These are phyloP conservation scores for Microdochium nivale DNA, from an alignment of 2,329 filamentous ascomycete genomes.

Conservation along the genomic window DNA sequence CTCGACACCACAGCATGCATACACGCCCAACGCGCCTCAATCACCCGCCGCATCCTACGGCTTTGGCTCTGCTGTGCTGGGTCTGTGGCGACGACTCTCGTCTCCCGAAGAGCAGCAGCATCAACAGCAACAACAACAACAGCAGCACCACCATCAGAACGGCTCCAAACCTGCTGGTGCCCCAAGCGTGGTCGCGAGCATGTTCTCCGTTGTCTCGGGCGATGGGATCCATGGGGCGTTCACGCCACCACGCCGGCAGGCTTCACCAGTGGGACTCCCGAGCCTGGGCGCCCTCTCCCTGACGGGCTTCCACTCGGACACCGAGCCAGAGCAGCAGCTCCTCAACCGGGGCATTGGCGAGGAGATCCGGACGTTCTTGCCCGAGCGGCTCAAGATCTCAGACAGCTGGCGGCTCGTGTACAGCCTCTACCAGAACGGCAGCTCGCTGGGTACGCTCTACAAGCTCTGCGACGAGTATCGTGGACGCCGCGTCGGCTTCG, in stretches of 20 bases:
- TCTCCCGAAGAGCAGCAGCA: not conserved
- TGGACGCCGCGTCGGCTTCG: slow-evolving; percentile 71
- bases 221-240: slow-evolving; percentile 52
- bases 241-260: slow-evolving; percentile 50
- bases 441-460: slow-evolving; percentile 80
- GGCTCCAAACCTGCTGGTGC: slow-evolving; percentile 5
- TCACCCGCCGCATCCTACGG: slow-evolving; percentile 3
- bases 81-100: no score
- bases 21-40: slow-evolving; percentile 4
- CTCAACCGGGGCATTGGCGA: slow-evolving; percentile 71
- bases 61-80: not conserved
- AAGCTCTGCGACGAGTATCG: slow-evolving; percentile 62
- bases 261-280: slow-evolving; percentile 78
- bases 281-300: slow-evolving; percentile 76
- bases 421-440: slow-evolving; percentile 85
- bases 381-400: slow-evolving; percentile 75
- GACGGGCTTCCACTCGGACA: slow-evolving; percentile 54
- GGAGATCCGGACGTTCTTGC: slow-evolving; percentile 84
- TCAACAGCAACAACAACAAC: not conserved
- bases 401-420: slow-evolving; percentile 85
- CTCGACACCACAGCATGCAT: slow-evolving; percentile 10
- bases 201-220: slow-evolving; percentile 12
- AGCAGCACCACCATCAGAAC: slow-evolving; percentile 1
- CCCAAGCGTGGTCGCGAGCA: slow-evolving; percentile 2
- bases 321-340: slow-evolving; percentile 51